Conservation (phyloP, 208 protist genomes). For the Lotmaria passim region DNA sequence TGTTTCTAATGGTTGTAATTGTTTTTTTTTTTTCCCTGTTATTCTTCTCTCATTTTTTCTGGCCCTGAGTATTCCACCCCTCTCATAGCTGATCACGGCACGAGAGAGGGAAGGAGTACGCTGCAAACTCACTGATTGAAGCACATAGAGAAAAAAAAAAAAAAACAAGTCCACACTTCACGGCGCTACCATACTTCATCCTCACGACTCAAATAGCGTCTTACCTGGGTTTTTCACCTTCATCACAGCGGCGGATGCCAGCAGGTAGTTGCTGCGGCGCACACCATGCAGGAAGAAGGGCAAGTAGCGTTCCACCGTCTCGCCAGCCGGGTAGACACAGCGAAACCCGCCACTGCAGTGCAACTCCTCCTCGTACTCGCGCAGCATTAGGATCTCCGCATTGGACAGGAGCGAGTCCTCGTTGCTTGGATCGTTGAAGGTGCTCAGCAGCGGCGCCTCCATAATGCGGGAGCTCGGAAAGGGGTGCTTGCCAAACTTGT, state of each 20-base stretch:
- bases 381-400: slow-evolving; percentile 67
- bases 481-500: slow-evolving; percentile 78
- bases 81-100: too few species aligned
- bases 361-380: slow-evolving; percentile 87
- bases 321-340: slow-evolving; percentile 70
- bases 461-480: slow-evolving; percentile 41
- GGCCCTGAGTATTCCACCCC: too few species aligned
- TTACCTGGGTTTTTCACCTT: slow-evolving; percentile 33
- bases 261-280: slow-evolving; percentile 84
- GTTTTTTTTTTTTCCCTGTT: too few species aligned
- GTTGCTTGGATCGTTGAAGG: slow-evolving; percentile 66
- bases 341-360: slow-evolving; percentile 80
- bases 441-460: slow-evolving; percentile 48
- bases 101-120: too few species aligned
- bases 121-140: too few species aligned
- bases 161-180: too few species aligned
- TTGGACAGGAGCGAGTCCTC: slow-evolving; percentile 73
- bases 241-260: slow-evolving; percentile 67
- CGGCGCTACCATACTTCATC: background rate
- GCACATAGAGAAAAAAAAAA: too few species aligned
- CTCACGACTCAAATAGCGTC: slow-evolving; percentile 12
- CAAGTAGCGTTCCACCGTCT: slow-evolving; percentile 71
- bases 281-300: slow-evolving; percentile 82
- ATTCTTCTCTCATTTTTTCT: too few species aligned
- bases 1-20: too few species aligned